A percentile compares a stretch with the other conserved stretches of the same genome.
These are phyloP conservation scores for Annulohypoxylon truncatum DNA, from an alignment of 2,329 filamentous ascomycete genomes.

Conservation along the genomic window DNA sequence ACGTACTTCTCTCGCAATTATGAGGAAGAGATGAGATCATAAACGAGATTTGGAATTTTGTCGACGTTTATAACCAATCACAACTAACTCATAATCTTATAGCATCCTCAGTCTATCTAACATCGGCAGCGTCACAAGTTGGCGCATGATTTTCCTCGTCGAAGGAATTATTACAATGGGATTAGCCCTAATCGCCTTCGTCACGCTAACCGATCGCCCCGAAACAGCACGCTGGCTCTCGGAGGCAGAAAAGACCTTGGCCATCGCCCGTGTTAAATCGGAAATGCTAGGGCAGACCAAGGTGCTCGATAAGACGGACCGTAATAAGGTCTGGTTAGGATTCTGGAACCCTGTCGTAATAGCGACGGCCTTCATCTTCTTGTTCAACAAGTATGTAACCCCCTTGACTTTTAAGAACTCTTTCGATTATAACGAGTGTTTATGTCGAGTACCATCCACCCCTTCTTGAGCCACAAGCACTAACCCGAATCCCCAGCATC, in stretches of 20 bases:
- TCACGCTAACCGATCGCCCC: constrained; percentile 75
- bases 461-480: constrained; percentile 55
- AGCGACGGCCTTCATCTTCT: constrained; percentile 44
- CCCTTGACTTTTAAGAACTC: too few relatives aligned
- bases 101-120: constrained; percentile 69
- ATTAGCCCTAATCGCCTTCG: constrained; percentile 69
- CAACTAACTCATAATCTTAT: background rate
- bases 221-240: constrained; percentile 75
- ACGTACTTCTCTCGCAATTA: too few relatives aligned
- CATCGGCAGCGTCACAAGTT: constrained; percentile 54
- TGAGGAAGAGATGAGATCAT: too few relatives aligned
- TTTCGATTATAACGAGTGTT: too few relatives aligned
- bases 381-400: constrained; percentile 45
- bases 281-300: constrained; percentile 72
- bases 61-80: background rate
- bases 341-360: constrained; percentile 69
- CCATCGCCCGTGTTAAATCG: constrained; percentile 74
- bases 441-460: constrained; percentile 47
- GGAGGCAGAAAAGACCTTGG: constrained; percentile 73
- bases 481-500: constrained; percentile 54
- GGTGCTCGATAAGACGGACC: constrained; percentile 72
- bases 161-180: constrained; percentile 65
- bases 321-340: constrained; percentile 68
- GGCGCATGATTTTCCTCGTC: constrained; percentile 50
- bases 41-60: background rate